These are phyloP conservation scores for Kokia cookei DNA, from an alignment of 441 rosid genomes.

Conservation along the genomic window DNA sequence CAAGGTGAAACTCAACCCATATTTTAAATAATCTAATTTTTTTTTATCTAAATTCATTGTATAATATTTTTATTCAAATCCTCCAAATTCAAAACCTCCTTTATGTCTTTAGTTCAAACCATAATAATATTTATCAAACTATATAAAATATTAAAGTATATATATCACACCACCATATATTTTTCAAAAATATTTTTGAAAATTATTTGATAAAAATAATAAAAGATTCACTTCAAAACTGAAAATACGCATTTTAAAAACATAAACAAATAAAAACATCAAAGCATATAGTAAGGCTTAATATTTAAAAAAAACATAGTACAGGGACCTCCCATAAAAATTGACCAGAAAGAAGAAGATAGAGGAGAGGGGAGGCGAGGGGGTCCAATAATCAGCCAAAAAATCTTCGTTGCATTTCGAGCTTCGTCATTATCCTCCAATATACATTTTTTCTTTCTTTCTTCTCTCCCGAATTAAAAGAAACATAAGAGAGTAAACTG, in stretches of 20 bases:
- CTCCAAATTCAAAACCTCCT: too few species aligned
- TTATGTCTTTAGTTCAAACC: too few species aligned
- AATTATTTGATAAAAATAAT: too few species aligned
- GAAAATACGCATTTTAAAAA: neutral
- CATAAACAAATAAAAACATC: neutral
- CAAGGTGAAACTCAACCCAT: accelerated
- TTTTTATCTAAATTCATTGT: too few species aligned
- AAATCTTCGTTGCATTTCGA: constrained; percentile 23
- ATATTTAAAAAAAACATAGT: neutral
- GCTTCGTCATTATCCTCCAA: constrained; percentile 28
- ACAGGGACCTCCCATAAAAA: neutral
- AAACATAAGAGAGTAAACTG: neutral
- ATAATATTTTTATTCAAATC: too few species aligned
- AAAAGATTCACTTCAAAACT: neutral
- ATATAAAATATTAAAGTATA: too few species aligned
- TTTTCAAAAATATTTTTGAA: too few species aligned
- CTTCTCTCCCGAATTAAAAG: neutral
- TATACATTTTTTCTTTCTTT: neutral
- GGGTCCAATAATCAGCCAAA: constrained; percentile 15
- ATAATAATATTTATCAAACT: too few species aligned
- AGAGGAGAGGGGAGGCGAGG: neutral
- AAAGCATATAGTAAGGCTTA: neutral
- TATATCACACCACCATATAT: too few species aligned
- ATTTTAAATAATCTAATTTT: too few species aligned
- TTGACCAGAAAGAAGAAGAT: neutral